A percentile compares a stretch with the other conserved stretches of the same genome.
phyloP scores from a whole-genome alignment of 306 rosid genomes.

The Erythrophleum fordii region DNA sequence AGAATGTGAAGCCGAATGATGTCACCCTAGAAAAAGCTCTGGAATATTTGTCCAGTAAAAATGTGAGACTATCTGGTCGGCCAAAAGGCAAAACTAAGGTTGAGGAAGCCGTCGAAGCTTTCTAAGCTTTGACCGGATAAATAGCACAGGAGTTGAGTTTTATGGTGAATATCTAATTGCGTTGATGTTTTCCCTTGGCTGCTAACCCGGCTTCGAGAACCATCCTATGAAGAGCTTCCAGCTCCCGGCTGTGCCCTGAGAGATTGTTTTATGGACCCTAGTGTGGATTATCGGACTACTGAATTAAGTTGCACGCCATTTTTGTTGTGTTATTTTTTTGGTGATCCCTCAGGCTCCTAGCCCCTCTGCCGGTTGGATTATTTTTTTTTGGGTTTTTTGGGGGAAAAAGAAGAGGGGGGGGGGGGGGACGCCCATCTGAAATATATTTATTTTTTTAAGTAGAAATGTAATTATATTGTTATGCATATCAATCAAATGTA shows the following conservation, averaged over 20 bases:
- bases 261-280: conserved; percentile 35
- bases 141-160: conserved; percentile 5
- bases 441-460: not conserved
- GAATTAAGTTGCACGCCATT: conserved; percentile 23
- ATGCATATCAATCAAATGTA: not conserved
- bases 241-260: not conserved
- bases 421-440: not conserved
- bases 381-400: no score
- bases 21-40: conserved; percentile 72
- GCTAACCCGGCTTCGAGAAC: not conserved
- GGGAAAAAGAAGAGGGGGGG: no score
- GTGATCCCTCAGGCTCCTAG: no score
- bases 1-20: conserved; percentile 66
- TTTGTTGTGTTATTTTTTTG: conserved; percentile 6
- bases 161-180: conserved; percentile 5
- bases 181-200: not conserved
- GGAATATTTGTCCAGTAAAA: conserved; percentile 58
- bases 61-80: conserved; percentile 64
- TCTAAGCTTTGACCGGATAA: conserved; percentile 39
- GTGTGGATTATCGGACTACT: conserved; percentile 26
- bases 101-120: conserved; percentile 55
- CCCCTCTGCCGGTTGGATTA: no score
- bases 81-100: conserved; percentile 63
- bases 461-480: not conserved
- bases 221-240: conserved; percentile 7